Base-by-base conservation (phyloP, 2,329 filamentous ascomycete species). In the Penicillium expansum region DNA sequence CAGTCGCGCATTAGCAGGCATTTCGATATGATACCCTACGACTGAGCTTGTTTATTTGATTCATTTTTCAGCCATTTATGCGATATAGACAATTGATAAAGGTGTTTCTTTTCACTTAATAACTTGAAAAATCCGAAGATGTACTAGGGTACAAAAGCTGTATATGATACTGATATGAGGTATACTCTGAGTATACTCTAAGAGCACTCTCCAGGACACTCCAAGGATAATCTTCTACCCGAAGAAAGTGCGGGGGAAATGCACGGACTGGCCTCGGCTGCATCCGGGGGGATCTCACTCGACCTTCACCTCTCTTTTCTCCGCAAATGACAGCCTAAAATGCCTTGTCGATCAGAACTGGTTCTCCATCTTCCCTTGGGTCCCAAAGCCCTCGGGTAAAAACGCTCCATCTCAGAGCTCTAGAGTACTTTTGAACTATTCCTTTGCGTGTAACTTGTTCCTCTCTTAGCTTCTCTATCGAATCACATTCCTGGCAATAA, bases 21-120 rank as follows among this genome's bases (percentile, higher is more conserved):
- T 74, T 74, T 72, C 68, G 70, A 72, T 73, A 73, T 74, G 71
- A 74, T 74, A 74, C 71, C 71, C 71, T 74, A 74, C 70, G 70
- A 69, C 70, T 69, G 69, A 72, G 68, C 69, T 72, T 73, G 62
- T 64, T 59, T 58, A 60, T 59, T 61, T 58, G 58, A 53, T 55
- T 56, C 32, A 47, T 55, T 57, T 59, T 56, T 51, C 48, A 62
- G 52, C 59, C 55, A 54, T 33, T 55, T 54, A 33, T 55, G 56
- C 52, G 39, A 55, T 49, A 55, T 58, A 58, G 44, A 58, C 43
- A 54, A 57, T 52, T 52, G 41, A 53, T 54, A 57, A 32, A 54
- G 54, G 41, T 30, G 7, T 22, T 30, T 16, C 39, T 16, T 42
- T n/a, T 44, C 33, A 56, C 44, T 48, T 29, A 32, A 33, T 32